These are phyloP conservation scores for Phialocephala sp. DNA, from an alignment of 2,329 filamentous ascomycete genomes.

Conservation along the genomic window DNA sequence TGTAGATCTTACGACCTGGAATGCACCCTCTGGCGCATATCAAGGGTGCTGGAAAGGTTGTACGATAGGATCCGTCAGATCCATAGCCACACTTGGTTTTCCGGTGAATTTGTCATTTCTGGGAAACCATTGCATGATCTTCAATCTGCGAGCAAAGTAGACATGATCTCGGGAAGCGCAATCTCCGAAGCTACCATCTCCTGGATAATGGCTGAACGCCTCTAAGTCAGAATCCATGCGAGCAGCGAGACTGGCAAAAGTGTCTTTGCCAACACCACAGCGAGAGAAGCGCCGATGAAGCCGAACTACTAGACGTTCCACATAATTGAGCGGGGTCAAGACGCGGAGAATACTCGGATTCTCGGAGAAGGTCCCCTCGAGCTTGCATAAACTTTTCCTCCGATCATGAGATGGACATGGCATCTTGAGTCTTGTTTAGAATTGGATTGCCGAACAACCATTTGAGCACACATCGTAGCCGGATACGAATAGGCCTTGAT, in stretches of 20 bases:
- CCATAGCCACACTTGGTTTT: too few relatives aligned
- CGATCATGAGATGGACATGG: neutral
- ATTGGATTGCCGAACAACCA: neutral
- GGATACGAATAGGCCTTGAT: slow-evolving; percentile 11
- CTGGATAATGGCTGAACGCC: slow-evolving; percentile 27
- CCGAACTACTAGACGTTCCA: neutral
- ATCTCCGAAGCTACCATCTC: slow-evolving; percentile 22
- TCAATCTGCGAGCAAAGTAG: slow-evolving; percentile 6
- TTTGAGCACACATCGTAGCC: neutral
- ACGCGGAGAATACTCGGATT: too few relatives aligned
- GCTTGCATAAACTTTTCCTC: too few relatives aligned
- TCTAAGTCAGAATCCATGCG: slow-evolving; percentile 4
- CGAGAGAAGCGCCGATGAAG: neutral
- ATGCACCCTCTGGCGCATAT: too few relatives aligned
- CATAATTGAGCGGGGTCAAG: neutral
- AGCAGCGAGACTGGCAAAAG: neutral
- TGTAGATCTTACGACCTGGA: too few relatives aligned
- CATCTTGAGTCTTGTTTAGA: neutral
- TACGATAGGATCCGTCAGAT: too few relatives aligned
- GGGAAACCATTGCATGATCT: neutral
- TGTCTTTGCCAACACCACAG: neutral
- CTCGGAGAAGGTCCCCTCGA: too few relatives aligned
- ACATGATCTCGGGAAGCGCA: too few relatives aligned
- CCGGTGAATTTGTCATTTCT: neutral
- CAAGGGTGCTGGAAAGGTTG: too few relatives aligned